Conservation (phyloP, 1,284 basidiomycete species). For the Phenoliferia sp. region DNA sequence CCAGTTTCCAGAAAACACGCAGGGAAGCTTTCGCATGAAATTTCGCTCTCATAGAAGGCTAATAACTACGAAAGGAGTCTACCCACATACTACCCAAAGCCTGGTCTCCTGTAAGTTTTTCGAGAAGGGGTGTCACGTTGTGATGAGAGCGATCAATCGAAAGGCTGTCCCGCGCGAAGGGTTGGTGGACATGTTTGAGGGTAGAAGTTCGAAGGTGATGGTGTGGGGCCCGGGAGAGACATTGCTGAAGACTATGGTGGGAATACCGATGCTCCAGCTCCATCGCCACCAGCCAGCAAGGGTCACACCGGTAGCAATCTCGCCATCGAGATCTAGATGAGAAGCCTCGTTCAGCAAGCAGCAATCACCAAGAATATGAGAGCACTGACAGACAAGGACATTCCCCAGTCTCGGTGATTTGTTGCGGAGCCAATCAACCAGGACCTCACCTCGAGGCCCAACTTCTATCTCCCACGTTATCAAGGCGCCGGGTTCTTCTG, state of each 20-base stretch:
- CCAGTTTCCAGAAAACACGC: too few species aligned
- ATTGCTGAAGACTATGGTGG: conserved; percentile 21
- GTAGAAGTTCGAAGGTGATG: conserved; percentile 27
- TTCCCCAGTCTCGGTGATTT: conserved; percentile 29
- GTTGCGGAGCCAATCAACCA: conserved; percentile 26
- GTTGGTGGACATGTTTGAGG: conserved; percentile 10
- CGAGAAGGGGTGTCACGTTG: conserved; percentile 5
- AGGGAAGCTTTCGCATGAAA: too few species aligned
- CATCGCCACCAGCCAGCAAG: conserved; percentile 24
- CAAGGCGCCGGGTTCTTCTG: conserved; percentile 19
- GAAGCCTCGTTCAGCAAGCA: too few species aligned
- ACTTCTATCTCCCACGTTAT: conserved; percentile 25
- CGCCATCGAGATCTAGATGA: conserved; percentile 16
- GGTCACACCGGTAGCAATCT: conserved; percentile 4
- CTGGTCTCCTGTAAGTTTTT: too few species aligned
- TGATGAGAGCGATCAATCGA: conserved; percentile 27
- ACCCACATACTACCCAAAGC: too few species aligned
- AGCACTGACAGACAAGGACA: conserved; percentile 24
- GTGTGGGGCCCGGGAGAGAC: conserved; percentile 22
- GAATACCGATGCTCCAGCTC: conserved; percentile 33
- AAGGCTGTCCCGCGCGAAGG: conserved; percentile 21
- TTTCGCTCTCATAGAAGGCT: too few species aligned
- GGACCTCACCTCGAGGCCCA: conserved; percentile 17
- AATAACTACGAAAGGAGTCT: too few species aligned
- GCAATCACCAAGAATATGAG: not conserved